These are phyloP conservation scores for Tolypocladium album DNA, from an alignment of 2,329 filamentous ascomycete species.

Conservation along the genomic window DNA sequence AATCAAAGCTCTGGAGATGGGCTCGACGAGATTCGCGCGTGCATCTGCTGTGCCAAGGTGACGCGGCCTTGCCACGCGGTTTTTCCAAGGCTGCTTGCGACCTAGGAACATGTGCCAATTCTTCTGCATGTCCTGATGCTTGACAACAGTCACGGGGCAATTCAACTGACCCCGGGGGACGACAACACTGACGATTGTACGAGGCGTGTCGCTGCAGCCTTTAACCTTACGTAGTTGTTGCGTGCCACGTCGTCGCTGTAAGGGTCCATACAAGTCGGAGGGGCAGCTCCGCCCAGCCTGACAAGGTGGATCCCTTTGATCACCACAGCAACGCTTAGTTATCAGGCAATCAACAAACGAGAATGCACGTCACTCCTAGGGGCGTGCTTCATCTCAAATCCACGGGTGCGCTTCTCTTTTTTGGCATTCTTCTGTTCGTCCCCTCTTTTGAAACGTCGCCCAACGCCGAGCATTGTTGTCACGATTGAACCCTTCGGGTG, in stretches of 20 bases:
- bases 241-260: too few relatives aligned
- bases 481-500: conserved; percentile 6
- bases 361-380: not conserved
- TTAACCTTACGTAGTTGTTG: not conserved
- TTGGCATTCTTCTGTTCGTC: conserved; percentile 2
- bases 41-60: not conserved
- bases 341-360: not conserved
- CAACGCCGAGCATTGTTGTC: conserved; percentile 10
- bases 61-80: too few relatives aligned
- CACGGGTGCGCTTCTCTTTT: not conserved
- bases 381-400: not conserved
- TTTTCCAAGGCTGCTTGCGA: too few relatives aligned
- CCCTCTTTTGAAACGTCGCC: not conserved
- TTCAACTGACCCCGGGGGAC: not conserved
- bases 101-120: not conserved
- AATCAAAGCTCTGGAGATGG: too few relatives aligned
- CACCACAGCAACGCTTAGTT: not conserved
- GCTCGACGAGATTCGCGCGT: not conserved
- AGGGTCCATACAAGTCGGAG: too few relatives aligned
- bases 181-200: not conserved
- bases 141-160: not conserved
- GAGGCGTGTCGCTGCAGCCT: not conserved
- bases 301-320: not conserved
- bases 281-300: too few relatives aligned
- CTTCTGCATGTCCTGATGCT: not conserved